Base-by-base conservation (phyloP, 106 monocot species). In the Dioscorea alata region DNA sequence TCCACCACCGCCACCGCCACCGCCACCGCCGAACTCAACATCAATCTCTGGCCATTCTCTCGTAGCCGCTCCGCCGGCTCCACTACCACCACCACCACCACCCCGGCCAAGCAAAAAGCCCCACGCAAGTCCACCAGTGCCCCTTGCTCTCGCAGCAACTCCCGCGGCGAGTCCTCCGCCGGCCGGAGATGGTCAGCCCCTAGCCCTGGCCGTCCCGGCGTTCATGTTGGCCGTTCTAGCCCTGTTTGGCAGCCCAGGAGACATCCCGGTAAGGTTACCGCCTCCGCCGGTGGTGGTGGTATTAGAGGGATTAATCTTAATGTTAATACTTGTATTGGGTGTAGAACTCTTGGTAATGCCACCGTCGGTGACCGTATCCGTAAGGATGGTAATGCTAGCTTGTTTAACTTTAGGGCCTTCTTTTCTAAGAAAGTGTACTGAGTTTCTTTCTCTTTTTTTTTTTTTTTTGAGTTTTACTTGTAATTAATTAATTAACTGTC, bases 71-170 rank as follows among this genome's bases (percentile, higher is more conserved):
- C 88, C 28, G 79, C 85, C 22, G 93, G 99, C 2, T 78, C 66
- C 64, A 66, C 68, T 51, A 68, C 70, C 24, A 57, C 69, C 32
- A 32, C 70, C 64, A 66, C 68, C 57, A 68, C 70, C 24, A 57
- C 69, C 32, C 31, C 70, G 18, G 42, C 65, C 49, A 2, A 57
- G 9, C 31, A 64, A 0, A 57, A 65, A 13, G 8, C 74, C 20
- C 34, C 69, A 2, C 79, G 87, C 34, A 83, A 75, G 65, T 72
- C 79, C 17, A 86, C 85, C 74, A 91, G 88, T 73, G 93, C 92
- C 19, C 99, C 99, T 1, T 93, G 99, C 76, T 93, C 99, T 2
- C 74, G 99, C 15, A 99, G 99, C 81, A 99, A 99, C 79, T 99
- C 86, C 48, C 79, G 69, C 19, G 79, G 82, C 17, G 86, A 77